Evolutionary conservation across 2,329 filamentous ascomycete species (phyloP).

Genomic region (Aspergillus melleus): DNA sequence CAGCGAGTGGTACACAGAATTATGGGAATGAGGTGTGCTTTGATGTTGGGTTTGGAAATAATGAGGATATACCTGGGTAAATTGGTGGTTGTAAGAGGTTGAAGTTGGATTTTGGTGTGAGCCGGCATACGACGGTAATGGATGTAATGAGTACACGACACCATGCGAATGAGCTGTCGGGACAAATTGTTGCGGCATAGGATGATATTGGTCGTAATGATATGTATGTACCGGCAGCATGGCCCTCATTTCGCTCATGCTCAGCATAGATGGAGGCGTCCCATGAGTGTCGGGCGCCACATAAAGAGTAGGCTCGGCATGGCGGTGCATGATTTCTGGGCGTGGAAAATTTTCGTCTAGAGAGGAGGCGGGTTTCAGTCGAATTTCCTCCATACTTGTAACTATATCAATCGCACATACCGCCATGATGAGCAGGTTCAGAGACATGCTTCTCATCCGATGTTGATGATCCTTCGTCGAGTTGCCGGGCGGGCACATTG

Average conservation of each 20-base stretch:
- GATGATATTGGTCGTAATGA: constrained; percentile 26
- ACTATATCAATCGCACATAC: constrained; percentile 11
- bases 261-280: constrained; percentile 20
- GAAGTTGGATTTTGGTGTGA: constrained; percentile 12
- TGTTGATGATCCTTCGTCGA: constrained; percentile 1
- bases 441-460: constrained; percentile 1
- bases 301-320: constrained; percentile 19
- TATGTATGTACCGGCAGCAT: constrained; percentile 27
- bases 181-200: constrained; percentile 29
- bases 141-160: constrained; percentile 31
- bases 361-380: background rate
- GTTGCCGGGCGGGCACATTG: constrained; percentile 8
- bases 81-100: constrained; percentile 28
- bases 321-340: constrained; percentile 21
- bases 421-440: background rate
- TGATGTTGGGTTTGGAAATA: constrained; percentile 30
- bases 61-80: constrained; percentile 26
- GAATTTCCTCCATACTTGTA: background rate
- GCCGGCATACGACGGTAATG: constrained; percentile 26
- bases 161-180: constrained; percentile 24
- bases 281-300: constrained; percentile 22
- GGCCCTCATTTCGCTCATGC: constrained; percentile 33
- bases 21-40: background rate
- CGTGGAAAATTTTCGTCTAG: constrained; percentile 11
- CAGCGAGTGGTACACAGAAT: constrained; percentile 21